Base-by-base conservation (phyloP, 1,139 yeast species). In the Geotrichum fermentans region DNA sequence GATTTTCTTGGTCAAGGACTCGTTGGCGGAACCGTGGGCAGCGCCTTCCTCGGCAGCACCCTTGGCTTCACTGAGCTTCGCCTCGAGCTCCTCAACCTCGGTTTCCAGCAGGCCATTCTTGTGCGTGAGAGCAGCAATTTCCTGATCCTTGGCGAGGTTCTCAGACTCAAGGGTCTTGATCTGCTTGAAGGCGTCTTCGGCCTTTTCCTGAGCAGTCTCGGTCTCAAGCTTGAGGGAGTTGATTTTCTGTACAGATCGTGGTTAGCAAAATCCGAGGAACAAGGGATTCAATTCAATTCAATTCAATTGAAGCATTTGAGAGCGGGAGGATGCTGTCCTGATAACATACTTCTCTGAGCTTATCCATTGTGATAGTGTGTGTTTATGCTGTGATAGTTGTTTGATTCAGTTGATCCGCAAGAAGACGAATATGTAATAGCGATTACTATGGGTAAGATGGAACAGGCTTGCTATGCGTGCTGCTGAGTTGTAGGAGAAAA, bases 151-250 rank as follows among this genome's bases (percentile, higher is more conserved):
- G 61, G 87, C 92, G 59, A 86, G 76, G 66, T 78, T 77, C 64
- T 89, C 96, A 73, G 89, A 96, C 71, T 92, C 97, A 68, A 90
- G 78, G 64, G 78, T 84, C 77, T 90, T 92, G 73, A 86, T 82
- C 69, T 82, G 82, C 57, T 77, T 82, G 54, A 81, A 71, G 63
- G 87, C 79, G 63, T 86, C 96, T 64, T 92, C 98, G 56, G 95
- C 84, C 75, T 89, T 87, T 70, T 88, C 96, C 75, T 90, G 96
- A 87, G 97, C 95, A 64, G 84, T 76, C 75, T 94, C 99, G 59
- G 96, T 90, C 68, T 92, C 98, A 63, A 86, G 77, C 73, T 90
- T 90, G 71, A 92, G 82, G 73, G 82, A 81, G 76, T 77, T 83
- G 75, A 92, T 77, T 81, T 92, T 90, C 94, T 85, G 24, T 16